phyloP scores from a whole-genome alignment of 805 yeast species.

The Pichia deserticola region DNA sequence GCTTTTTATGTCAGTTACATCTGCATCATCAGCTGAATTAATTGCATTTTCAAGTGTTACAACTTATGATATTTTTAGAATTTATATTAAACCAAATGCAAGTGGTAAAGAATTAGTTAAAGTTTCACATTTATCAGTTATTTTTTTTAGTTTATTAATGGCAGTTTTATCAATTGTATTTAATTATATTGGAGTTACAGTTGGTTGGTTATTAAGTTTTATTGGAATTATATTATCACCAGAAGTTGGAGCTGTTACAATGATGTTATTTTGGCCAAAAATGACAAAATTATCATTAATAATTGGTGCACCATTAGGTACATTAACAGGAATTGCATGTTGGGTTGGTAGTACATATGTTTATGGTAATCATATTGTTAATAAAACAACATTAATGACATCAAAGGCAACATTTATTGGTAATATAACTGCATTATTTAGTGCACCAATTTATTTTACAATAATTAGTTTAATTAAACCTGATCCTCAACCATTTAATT shows the following conservation, averaged over 20 bases:
- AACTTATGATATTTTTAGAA: constrained; percentile 35
- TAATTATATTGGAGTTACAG: constrained; percentile 35
- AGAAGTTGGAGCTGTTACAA: constrained; percentile 28
- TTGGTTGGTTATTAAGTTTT: constrained; percentile 34
- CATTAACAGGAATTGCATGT: constrained; percentile 46
- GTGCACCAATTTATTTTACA: constrained; percentile 23
- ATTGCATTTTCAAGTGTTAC: constrained; percentile 34
- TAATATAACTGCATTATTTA: constrained; percentile 22
- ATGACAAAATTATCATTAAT: constrained; percentile 21
- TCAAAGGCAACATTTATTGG: constrained; percentile 24
- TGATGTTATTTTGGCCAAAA: constrained; percentile 31
- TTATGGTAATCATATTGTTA: constrained; percentile 20
- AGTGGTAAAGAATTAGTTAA: constrained; percentile 31
- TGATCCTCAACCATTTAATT: constrained; percentile 26
- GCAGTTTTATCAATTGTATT: constrained; percentile 33
- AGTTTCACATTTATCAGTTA: constrained; percentile 28
- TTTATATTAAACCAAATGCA: constrained; percentile 34
- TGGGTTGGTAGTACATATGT: constrained; percentile 29
- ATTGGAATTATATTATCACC: constrained; percentile 35
- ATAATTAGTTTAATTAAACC: constrained; percentile 26
- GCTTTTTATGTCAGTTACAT: constrained; percentile 37
- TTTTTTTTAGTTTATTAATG: constrained; percentile 37
- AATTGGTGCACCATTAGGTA: constrained; percentile 42
- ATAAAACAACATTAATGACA: constrained; percentile 21
- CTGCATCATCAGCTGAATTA: constrained; percentile 36